phyloP scores from a whole-genome alignment of 1,284 basidiomycete genomes.

The Boletus sp. region DNA sequence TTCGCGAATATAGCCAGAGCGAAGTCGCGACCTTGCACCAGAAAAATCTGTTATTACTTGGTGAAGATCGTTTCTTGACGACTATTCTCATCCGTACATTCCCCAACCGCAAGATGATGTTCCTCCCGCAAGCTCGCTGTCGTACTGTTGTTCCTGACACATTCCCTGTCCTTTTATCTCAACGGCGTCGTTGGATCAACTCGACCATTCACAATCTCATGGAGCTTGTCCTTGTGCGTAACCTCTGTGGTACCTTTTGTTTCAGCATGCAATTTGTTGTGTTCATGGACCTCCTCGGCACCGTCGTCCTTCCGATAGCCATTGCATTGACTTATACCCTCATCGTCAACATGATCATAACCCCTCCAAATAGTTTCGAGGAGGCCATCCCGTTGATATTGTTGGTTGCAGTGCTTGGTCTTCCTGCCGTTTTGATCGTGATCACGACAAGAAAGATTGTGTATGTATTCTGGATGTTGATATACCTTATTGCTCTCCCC shows the following conservation, averaged over 20 bases:
- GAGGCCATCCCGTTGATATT: conserved; percentile 95
- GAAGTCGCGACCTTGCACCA: conserved; percentile 95
- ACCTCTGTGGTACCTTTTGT: conserved; percentile 95
- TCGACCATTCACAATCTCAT: conserved; percentile 99
- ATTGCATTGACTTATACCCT: conserved; percentile 92
- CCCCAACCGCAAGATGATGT: conserved; percentile 99
- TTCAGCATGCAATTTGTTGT: conserved; percentile 99
- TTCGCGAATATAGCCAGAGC: conserved; percentile 95
- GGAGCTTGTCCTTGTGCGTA: conserved; percentile 97
- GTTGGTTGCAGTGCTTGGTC: conserved; percentile 88
- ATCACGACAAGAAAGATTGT: conserved; percentile 94
- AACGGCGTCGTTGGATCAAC: conserved; percentile 99
- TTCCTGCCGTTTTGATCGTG: conserved; percentile 91
- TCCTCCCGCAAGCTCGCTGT: conserved; percentile 95
- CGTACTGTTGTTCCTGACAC: conserved; percentile 97
- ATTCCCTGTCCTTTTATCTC: conserved; percentile 91
- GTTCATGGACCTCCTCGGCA: conserved; percentile 98
- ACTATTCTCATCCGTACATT: conserved; percentile 95
- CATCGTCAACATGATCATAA: conserved; percentile 80
- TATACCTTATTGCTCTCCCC: conserved; percentile 91
- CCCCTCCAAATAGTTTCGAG: conserved; percentile 84
- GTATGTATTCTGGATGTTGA: conserved; percentile 98
- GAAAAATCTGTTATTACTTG: conserved; percentile 95
- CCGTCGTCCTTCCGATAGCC: conserved; percentile 93
- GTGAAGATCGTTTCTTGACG: conserved; percentile 98